These are phyloP conservation scores for Heliamphora pulchella DNA, from an alignment of 179 eudicot species.

Conservation along the genomic window DNA sequence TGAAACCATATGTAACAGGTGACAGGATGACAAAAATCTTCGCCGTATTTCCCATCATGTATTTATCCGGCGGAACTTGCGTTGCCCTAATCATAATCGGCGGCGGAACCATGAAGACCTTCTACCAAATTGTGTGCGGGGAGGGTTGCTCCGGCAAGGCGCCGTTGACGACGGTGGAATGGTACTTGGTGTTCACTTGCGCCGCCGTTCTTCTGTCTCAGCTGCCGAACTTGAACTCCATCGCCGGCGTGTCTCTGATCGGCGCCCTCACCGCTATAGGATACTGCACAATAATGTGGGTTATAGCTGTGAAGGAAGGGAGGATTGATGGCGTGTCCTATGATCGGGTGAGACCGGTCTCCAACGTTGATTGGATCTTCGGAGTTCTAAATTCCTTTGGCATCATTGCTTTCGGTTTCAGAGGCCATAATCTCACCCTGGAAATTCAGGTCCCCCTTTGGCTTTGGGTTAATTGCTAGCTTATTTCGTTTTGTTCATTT, in stretches of 20 bases:
- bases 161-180: slow-evolving; percentile 52
- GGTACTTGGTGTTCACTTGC: slow-evolving; percentile 77
- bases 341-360: slow-evolving; percentile 27
- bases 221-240: slow-evolving; percentile 74
- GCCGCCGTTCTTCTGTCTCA: slow-evolving; percentile 65
- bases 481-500: too few relatives aligned
- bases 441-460: slow-evolving; percentile 46
- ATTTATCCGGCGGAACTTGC: slow-evolving; percentile 31
- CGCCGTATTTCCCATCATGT: slow-evolving; percentile 28
- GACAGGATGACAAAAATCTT: slow-evolving; percentile 19
- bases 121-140: slow-evolving; percentile 22
- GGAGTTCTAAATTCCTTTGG: slow-evolving; percentile 64
- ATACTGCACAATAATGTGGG: slow-evolving; percentile 57
- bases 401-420: slow-evolving; percentile 68
- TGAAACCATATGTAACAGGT: too few relatives aligned
- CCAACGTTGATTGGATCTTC: slow-evolving; percentile 34
- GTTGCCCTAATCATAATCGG: slow-evolving; percentile 25
- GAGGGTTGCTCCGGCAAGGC: slow-evolving; percentile 29
- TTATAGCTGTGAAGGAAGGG: slow-evolving; percentile 51
- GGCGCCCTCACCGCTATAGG: slow-evolving; percentile 72
- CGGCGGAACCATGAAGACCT: slow-evolving; percentile 26
- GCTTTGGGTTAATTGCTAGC: too few relatives aligned
- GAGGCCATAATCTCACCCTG: slow-evolving; percentile 76
- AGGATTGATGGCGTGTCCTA: slow-evolving; percentile 54
- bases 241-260: slow-evolving; percentile 72